phyloP scores from a whole-genome alignment of 257 asterid species.

The Coffea eugenioides region DNA sequence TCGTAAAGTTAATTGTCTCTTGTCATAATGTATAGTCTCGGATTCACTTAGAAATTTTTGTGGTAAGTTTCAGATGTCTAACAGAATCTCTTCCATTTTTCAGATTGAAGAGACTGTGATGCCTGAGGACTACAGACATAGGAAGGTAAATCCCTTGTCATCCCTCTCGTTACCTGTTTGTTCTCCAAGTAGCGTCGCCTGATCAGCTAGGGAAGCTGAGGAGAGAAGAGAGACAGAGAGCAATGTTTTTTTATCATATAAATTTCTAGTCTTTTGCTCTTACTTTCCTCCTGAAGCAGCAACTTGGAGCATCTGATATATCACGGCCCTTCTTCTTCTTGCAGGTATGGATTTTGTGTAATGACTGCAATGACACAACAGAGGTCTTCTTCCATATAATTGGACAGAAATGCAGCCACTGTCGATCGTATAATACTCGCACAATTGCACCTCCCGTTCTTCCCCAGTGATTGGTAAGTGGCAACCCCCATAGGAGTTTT shows the following conservation, averaged over 20 bases:
- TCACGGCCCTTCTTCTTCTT: background rate
- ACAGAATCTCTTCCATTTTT: background rate
- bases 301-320: background rate
- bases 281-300: background rate
- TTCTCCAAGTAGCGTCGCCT: background rate
- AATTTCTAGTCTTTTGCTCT: background rate
- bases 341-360: constrained; percentile 94
- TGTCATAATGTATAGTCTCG: background rate
- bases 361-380: constrained; percentile 89
- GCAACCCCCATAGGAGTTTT: background rate
- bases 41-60: background rate
- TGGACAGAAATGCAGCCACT: constrained; percentile 91
- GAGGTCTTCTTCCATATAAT: constrained; percentile 88
- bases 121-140: constrained; percentile 83
- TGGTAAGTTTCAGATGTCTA: background rate
- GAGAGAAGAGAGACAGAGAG: background rate
- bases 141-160: constrained; percentile 55
- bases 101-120: constrained; percentile 82
- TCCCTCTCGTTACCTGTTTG: background rate
- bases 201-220: background rate
- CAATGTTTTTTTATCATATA: background rate
- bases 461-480: constrained; percentile 44
- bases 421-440: constrained; percentile 84
- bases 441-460: constrained; percentile 81
- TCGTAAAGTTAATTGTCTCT: no score